Percentiles rank a stretch among this genome's conserved stretches.
Conservation (phyloP, 2,329 filamentous ascomycete species). For the Trichoderma harzianum region DNA sequence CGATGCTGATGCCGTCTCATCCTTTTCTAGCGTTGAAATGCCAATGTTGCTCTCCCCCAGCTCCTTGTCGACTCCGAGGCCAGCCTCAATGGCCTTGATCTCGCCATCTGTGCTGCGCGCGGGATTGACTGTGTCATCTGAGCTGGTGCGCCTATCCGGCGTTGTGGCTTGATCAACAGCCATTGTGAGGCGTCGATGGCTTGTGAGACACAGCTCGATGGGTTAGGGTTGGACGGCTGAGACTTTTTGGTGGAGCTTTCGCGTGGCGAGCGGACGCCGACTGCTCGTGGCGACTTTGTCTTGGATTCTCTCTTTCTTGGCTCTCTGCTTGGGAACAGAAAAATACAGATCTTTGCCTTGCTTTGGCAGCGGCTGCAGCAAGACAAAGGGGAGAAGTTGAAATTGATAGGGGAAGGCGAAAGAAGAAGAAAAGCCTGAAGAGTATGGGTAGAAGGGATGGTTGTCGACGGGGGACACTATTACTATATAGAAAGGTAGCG, state of each 20-base stretch:
- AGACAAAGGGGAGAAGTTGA: not conserved
- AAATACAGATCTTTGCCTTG: not conserved
- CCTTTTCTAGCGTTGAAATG: conserved; percentile 17
- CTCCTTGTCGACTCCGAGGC: not conserved
- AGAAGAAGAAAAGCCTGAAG: not conserved
- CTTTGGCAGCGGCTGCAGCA: not conserved
- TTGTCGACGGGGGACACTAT: not conserved
- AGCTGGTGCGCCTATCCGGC: conserved; percentile 26
- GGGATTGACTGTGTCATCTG: conserved; percentile 29
- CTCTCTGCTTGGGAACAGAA: not conserved
- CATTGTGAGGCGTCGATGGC: conserved; percentile 2
- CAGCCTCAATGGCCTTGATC: conserved; percentile 3
- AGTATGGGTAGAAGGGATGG: not conserved
- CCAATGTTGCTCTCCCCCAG: not conserved
- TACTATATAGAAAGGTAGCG: conserved; percentile 11
- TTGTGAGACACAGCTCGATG: not conserved
- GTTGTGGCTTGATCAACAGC: conserved; percentile 17
- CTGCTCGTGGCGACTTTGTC: not conserved
- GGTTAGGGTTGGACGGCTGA: conserved; percentile 3
- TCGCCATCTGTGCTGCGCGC: conserved; percentile 23
- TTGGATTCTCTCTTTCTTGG: not conserved
- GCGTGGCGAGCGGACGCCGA: not conserved
- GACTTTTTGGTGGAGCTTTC: conserved; percentile 12
- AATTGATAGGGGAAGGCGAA: not conserved
- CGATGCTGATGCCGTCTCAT: conserved; percentile 6